phyloP scores from a whole-genome alignment of 257 asterid species.

The Capsicum rhomboideum region DNA sequence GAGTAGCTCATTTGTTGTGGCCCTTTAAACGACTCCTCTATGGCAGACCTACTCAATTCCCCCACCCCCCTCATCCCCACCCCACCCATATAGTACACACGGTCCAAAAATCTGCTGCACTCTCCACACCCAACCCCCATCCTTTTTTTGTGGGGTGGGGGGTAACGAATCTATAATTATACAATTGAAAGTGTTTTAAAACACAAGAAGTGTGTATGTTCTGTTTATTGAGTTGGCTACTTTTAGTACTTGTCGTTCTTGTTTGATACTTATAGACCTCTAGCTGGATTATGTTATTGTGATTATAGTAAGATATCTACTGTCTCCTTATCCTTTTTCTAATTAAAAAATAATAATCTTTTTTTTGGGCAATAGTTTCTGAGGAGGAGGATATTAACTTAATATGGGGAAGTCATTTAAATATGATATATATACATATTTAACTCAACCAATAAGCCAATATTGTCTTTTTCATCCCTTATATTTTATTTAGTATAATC shows the following conservation, averaged over 20 bases:
- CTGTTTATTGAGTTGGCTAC: neutral
- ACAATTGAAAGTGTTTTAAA: neutral
- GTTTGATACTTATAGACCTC: neutral
- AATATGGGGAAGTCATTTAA: neutral
- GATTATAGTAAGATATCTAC: neutral
- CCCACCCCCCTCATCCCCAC: slow-evolving; percentile 4
- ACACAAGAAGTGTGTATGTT: neutral
- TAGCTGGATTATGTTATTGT: neutral
- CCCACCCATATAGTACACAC: neutral
- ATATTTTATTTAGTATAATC: neutral
- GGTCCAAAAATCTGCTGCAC: too few relatives aligned
- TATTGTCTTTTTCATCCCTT: too few relatives aligned
- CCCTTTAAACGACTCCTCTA: slow-evolving; percentile 28
- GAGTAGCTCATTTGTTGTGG: slow-evolving; percentile 27
- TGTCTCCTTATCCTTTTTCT: neutral
- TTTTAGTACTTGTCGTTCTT: neutral
- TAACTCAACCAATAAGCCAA: neutral
- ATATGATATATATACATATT: neutral
- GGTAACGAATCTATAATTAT: neutral
- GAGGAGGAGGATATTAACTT: neutral
- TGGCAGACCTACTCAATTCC: slow-evolving; percentile 35
- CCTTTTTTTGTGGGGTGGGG: neutral
- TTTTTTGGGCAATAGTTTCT: neutral
- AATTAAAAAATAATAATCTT: neutral
- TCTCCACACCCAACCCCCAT: too few relatives aligned